These are phyloP conservation scores for Gorgonomyces haynaldii DNA, from an alignment of 192 early-diverging fungal genomes.

Conservation along the genomic window DNA sequence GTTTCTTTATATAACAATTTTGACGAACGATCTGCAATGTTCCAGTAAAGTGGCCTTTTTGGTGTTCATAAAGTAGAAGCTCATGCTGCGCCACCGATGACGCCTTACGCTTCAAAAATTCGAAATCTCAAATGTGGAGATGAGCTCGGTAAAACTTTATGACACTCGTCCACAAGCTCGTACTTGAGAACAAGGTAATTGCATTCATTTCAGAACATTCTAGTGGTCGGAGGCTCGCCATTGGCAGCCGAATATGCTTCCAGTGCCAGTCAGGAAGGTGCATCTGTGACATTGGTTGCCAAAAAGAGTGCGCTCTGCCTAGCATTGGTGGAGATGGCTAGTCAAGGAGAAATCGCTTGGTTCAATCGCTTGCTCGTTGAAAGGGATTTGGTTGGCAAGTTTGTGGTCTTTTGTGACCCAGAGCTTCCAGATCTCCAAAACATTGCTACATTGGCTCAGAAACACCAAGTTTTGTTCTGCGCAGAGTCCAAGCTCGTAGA, in stretches of 20 bases:
- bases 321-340: not conserved
- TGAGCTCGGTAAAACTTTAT: too few species aligned
- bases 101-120: too few species aligned
- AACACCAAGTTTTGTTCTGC: not conserved
- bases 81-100: too few species aligned
- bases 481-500: not conserved
- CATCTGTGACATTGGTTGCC: slow-evolving; percentile 5
- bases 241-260: not conserved
- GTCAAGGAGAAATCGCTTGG: slow-evolving; percentile 16
- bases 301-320: slow-evolving; percentile 1
- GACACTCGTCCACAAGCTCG: too few species aligned
- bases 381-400: slow-evolving; percentile 19
- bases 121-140: too few species aligned
- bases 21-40: too few species aligned
- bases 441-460: not conserved
- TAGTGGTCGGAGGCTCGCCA: slow-evolving; percentile 1
- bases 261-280: not conserved
- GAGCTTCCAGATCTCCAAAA: not conserved
- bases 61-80: too few species aligned
- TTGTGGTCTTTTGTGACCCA: slow-evolving; percentile 52
- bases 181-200: too few species aligned
- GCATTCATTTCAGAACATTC: too few species aligned
- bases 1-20: too few species aligned
- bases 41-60: too few species aligned
- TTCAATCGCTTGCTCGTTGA: slow-evolving; percentile 13